Evolutionary conservation across 108 stramenopile genomes (phyloP).

Genomic region (Stephanodiscus minutulus): DNA sequence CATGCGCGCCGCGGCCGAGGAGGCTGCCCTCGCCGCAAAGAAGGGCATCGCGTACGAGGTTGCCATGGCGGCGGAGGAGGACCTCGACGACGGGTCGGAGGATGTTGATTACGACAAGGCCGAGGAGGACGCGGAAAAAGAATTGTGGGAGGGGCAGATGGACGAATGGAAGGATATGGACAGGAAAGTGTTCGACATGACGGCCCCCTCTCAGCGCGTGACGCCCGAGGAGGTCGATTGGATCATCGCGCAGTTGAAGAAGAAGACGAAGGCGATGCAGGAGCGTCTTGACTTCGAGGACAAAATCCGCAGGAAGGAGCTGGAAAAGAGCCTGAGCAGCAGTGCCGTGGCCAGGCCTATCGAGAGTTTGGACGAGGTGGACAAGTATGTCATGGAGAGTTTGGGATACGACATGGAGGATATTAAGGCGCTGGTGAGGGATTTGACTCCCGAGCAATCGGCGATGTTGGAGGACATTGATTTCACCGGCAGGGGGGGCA

Average conservation of each 20-base stretch:
- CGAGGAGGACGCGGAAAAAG: slow-evolving; percentile 77
- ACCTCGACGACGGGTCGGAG: slow-evolving; percentile 50
- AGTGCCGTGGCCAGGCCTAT: slow-evolving; percentile 12
- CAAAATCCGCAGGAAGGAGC: slow-evolving; percentile 41
- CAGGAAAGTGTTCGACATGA: slow-evolving; percentile 45
- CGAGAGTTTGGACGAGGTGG: slow-evolving; percentile 44
- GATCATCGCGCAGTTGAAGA: slow-evolving; percentile 66
- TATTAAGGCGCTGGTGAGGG: slow-evolving; percentile 37
- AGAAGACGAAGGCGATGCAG: slow-evolving; percentile 55
- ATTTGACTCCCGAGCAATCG: slow-evolving; percentile 50
- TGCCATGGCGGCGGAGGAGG: slow-evolving; percentile 57
- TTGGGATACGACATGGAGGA: slow-evolving; percentile 53
- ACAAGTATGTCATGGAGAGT: slow-evolving; percentile 46
- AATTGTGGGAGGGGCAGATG: slow-evolving; percentile 71
- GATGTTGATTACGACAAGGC: slow-evolving; percentile 54
- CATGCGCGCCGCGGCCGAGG: slow-evolving; percentile 72
- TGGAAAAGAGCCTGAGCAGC: slow-evolving; percentile 22
- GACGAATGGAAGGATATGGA: slow-evolving; percentile 48
- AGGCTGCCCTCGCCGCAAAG: slow-evolving; percentile 49
- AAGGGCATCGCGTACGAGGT: slow-evolving; percentile 45
- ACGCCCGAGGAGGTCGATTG: slow-evolving; percentile 77
- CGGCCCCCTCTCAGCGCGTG: slow-evolving; percentile 34
- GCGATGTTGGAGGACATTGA: slow-evolving; percentile 46
- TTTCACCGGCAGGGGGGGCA: slow-evolving; percentile 45
- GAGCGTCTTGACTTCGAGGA: slow-evolving; percentile 90